A percentile compares a stretch with the other conserved stretches of the same genome.
phyloP scores from a whole-genome alignment of 2,329 filamentous ascomycete species.

The Claviceps sorghi region DNA sequence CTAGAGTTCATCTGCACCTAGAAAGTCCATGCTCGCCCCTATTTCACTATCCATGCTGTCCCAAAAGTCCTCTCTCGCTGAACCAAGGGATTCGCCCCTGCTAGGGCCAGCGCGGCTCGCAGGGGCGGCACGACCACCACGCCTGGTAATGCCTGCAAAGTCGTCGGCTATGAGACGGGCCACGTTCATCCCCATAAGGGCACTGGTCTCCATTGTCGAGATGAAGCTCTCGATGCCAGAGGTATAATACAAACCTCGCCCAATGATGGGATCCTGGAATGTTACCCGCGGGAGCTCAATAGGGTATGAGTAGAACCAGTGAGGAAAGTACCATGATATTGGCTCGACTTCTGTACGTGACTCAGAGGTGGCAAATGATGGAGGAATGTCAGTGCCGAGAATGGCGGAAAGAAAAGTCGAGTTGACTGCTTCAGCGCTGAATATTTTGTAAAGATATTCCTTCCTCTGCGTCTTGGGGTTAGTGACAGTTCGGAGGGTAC shows the following conservation, averaged over 20 bases:
- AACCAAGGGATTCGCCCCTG: neutral
- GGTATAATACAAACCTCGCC: constrained; percentile 53
- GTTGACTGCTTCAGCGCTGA: constrained; percentile 41
- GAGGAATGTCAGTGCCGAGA: constrained; percentile 33
- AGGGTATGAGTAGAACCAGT: constrained; percentile 75
- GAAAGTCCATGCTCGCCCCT: constrained; percentile 4
- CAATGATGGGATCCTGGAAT: constrained; percentile 68
- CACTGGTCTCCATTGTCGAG: constrained; percentile 93
- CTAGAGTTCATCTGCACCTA: constrained; percentile 9
- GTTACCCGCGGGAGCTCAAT: constrained; percentile 70
- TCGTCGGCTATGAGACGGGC: constrained; percentile 55
- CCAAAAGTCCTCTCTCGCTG: constrained; percentile 7
- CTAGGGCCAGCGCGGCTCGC: neutral
- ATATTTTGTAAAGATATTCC: constrained; percentile 52
- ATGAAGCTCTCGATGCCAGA: constrained; percentile 84
- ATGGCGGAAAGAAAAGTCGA: constrained; percentile 37
- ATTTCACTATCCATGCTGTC: constrained; percentile 9
- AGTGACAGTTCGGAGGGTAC: constrained; percentile 48
- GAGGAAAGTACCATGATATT: constrained; percentile 64
- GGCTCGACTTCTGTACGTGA: constrained; percentile 23
- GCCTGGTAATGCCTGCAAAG: constrained; percentile 19
- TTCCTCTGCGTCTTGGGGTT: constrained; percentile 41
- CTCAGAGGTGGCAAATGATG: constrained; percentile 22
- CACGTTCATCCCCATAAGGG: constrained; percentile 79
- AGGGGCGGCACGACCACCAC: neutral